These are phyloP conservation scores for Rhynchosporium graminicola DNA, from an alignment of 2,329 filamentous ascomycete genomes.

Conservation along the genomic window DNA sequence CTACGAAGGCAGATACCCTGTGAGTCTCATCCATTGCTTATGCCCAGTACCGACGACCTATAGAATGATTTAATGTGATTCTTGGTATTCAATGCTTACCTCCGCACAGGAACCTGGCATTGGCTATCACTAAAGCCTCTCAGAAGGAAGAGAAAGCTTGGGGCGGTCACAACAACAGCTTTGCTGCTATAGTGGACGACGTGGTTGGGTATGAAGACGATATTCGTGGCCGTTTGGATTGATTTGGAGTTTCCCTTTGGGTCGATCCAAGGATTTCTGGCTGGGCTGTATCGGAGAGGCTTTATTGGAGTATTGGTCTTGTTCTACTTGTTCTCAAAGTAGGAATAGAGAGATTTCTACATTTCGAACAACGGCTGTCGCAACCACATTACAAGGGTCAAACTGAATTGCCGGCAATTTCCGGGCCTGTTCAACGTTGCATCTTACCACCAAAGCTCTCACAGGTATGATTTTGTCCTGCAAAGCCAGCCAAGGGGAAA, in stretches of 20 bases:
- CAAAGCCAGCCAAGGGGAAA: no score
- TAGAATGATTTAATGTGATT: background rate
- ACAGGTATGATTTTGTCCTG: no score
- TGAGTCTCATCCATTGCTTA: conserved; percentile 23
- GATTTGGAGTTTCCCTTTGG: background rate
- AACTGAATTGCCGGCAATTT: background rate
- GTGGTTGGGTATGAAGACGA: conserved; percentile 36
- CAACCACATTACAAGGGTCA: background rate
- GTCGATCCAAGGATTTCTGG: background rate
- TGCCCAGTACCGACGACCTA: background rate
- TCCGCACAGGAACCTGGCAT: conserved; percentile 23
- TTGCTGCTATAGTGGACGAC: conserved; percentile 31
- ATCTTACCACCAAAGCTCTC: no score
- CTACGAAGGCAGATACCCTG: conserved; percentile 48
- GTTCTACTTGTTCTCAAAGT: background rate
- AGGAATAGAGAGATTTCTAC: background rate
- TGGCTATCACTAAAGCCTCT: conserved; percentile 31
- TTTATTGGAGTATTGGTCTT: background rate
- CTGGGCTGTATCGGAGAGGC: background rate
- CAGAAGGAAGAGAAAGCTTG: conserved; percentile 28
- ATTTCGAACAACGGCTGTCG: background rate
- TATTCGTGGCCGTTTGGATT: conserved; percentile 29
- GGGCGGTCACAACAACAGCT: conserved; percentile 26
- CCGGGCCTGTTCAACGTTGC: no score
- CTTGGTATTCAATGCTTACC: background rate